A percentile compares a stretch with the other conserved stretches of the same genome.
Conservation (phyloP, 768 basidiomycete species). For the Vararia minispora region DNA sequence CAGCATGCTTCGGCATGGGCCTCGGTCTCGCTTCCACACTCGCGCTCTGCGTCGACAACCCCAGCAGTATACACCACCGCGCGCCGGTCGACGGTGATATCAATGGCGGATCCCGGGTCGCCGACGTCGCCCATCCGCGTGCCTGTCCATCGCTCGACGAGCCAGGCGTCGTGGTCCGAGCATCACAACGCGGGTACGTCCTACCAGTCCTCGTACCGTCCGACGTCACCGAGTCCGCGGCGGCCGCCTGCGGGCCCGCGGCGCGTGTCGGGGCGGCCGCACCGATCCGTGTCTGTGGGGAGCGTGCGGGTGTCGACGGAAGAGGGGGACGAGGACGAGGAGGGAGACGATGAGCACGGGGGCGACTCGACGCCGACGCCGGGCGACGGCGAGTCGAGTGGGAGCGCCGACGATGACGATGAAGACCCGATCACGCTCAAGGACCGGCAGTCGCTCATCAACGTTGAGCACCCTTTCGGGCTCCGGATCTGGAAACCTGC, state of each 20-base stretch:
- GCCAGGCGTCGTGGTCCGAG: slow-evolving; percentile 49
- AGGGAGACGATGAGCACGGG: slow-evolving; percentile 25
- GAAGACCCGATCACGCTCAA: slow-evolving; percentile 86
- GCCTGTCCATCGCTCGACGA: slow-evolving; percentile 32
- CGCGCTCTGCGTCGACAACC: too few species aligned
- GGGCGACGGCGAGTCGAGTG: slow-evolving; percentile 32
- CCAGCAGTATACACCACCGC: too few species aligned
- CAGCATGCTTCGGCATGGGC: too few species aligned
- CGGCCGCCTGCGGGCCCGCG: slow-evolving; percentile 32
- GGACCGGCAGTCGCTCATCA: slow-evolving; percentile 95
- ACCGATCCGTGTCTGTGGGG: slow-evolving; percentile 17
- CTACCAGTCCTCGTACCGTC: slow-evolving; percentile 37
- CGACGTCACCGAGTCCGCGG: slow-evolving; percentile 35
- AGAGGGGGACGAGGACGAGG: slow-evolving; percentile 25
- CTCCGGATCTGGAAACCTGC: slow-evolving; percentile 99
- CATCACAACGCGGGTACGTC: slow-evolving; percentile 65
- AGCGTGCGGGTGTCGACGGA: slow-evolving; percentile 21
- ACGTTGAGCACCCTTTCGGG: slow-evolving; percentile 98
- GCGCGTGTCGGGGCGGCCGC: slow-evolving; percentile 40
- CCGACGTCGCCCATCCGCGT: slow-evolving; percentile 28
- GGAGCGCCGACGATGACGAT: slow-evolving; percentile 32
- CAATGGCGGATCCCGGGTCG: too few species aligned
- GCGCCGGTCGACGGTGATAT: too few species aligned
- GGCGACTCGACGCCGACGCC: slow-evolving; percentile 22
- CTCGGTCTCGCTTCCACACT: too few species aligned